Evolutionary conservation across 1,284 basidiomycete species (phyloP), one percentile per base, ranked within the genome.

Genomic region (Cryptococcus maquisensis): DNA sequence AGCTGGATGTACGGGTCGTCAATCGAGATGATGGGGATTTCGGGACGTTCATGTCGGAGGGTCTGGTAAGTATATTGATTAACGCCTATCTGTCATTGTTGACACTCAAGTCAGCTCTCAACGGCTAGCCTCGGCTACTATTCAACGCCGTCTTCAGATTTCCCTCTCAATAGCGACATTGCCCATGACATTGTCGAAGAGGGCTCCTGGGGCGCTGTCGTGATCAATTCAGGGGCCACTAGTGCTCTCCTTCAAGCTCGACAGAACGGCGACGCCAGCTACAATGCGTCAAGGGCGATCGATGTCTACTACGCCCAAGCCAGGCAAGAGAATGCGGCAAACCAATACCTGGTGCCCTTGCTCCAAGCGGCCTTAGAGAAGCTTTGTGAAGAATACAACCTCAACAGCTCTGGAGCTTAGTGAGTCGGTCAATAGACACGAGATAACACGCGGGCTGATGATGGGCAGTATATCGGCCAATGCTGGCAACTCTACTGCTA

Each of bases 1-100:
- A 77, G 47, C 70, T 81, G 21, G 72, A 73, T 10, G 75, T 78
- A 0, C 76, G 77, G 61, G 74, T 80, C 46, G 73, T 81, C 52
- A 76, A 81, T 65, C 73, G 77, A 36, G 80, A 81, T 61, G 76
- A 74, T 21, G 72, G 72, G 0, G 67, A 66, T 4, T 67, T 81
- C 38, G 80, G 80, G 4, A 57, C 69, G 20, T 63, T 65, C 0
- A 60, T 81, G 13, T 48, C 61, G 3, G 21, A 55, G 5, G 52
- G 24, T 8, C 59, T 72, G 61, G 3, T 16, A n/a, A n/a, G 28
- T 10, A 10, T 2, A 28, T 28, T 28, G 28, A 28, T 28, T 3
- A 28, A 28, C 6, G 5, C 28, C 28, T 28, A 39, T 3, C 5
- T 7, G 28, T 28, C 28, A 28, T 5, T 10, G 28, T 10, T 28